These are phyloP conservation scores for Hericium rajendrae DNA, from an alignment of 768 basidiomycete species.

Conservation along the genomic window DNA sequence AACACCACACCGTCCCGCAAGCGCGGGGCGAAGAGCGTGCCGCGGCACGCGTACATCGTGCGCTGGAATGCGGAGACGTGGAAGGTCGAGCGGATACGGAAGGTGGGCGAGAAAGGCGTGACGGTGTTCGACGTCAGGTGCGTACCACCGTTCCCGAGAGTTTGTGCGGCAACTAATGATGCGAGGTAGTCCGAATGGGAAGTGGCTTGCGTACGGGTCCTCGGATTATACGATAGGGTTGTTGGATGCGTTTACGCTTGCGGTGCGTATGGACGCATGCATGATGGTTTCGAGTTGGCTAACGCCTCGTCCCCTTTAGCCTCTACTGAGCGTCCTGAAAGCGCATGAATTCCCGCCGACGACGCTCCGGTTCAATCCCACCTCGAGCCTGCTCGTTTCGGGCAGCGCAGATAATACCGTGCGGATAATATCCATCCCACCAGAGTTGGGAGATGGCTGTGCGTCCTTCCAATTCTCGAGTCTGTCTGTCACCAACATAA, in stretches of 20 bases:
- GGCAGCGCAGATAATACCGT: slow-evolving; percentile 88
- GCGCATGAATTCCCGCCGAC: slow-evolving; percentile 95
- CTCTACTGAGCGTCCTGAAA: slow-evolving; percentile 77
- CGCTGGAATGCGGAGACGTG: slow-evolving; percentile 71
- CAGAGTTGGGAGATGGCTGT: slow-evolving; percentile 29
- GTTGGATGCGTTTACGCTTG: slow-evolving; percentile 67
- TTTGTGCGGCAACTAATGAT: neutral
- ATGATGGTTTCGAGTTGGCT: neutral
- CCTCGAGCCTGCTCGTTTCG: slow-evolving; percentile 70
- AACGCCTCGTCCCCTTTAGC: slow-evolving; percentile 37
- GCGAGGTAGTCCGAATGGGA: slow-evolving; percentile 60
- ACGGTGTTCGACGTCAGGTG: slow-evolving; percentile 89
- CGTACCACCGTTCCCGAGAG: slow-evolving; percentile 11
- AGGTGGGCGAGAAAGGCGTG: slow-evolving; percentile 68
- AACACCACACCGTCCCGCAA: slow-evolving; percentile 56
- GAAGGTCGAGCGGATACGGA: slow-evolving; percentile 55
- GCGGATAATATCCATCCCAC: slow-evolving; percentile 69
- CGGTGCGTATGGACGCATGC: slow-evolving; percentile 31
- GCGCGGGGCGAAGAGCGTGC: slow-evolving; percentile 35
- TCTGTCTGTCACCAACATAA: neutral
- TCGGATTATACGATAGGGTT: slow-evolving; percentile 83
- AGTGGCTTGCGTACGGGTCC: slow-evolving; percentile 73
- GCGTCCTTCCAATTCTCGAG: neutral
- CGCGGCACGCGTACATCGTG: slow-evolving; percentile 52
- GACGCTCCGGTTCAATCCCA: slow-evolving; percentile 78